Base-by-base conservation (phyloP, 2,329 filamentous ascomycete genomes). In the Hypoxylon sp. region DNA sequence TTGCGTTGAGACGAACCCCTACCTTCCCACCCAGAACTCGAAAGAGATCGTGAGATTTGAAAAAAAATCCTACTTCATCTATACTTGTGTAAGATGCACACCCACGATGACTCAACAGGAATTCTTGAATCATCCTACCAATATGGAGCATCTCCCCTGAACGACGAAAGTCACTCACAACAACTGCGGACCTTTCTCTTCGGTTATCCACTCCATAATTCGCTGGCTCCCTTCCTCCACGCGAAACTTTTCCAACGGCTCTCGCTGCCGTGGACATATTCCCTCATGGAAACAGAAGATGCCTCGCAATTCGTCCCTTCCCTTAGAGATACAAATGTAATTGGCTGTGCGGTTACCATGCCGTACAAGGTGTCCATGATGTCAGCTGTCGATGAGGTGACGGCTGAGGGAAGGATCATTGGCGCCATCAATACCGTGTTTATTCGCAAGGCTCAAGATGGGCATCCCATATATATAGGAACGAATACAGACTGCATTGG, bases 401-500 rank as follows among this genome's bases (percentile, higher is more conserved):
- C 91, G 5, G 85, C 88, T 21, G 91, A 94, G 79, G 92, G 89
- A 72, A 85, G 86, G 53, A 89, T 90, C 36, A 90, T 94, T 21
- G 92, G 92, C 51, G 92, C 92, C 55, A 90, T 91, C 79, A 95
- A 96, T 82, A 96, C 92, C 0, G 85, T 95, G 57, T 94, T 91
- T 81, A 78, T 92, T 50, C 83, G 86, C 21, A 79, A 82, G 50
- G 81, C 83, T 51, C 77, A 77, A 14, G 78, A 82, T 50, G 84
- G 86, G 55, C 79, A 80, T 34, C 81, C 85, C 17, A 74, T 85
- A 49, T 88, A 88, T 70, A 89, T 91, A 78, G 93, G 92, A 58
- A 91, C 92, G 46, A 95, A 96, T 81, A 95, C 93, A 3, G 93
- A 96, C 79, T 91, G 91, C 65, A 85, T 93, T 62, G 93, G 93